Evolutionary conservation across 2,329 filamentous ascomycete genomes (phyloP), one percentile per base, ranked within the genome.

Genomic region (Purpureocillium takamizusanense): DNA sequence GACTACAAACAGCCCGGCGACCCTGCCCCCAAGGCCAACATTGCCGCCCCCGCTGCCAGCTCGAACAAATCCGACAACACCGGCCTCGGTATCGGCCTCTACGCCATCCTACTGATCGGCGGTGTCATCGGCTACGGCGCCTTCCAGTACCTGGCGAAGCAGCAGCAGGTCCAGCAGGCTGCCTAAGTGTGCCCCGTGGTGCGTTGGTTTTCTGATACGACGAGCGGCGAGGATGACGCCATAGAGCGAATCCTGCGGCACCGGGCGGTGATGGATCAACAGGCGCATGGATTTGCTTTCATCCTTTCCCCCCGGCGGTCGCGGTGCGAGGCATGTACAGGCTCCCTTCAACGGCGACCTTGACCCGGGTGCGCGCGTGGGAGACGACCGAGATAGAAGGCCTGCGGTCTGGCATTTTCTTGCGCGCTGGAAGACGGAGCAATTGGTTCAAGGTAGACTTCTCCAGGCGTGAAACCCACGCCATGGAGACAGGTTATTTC

Each of bases 51-150:
- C 43, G 54, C 73, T 39, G 63, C 68, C 50, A 65, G 68, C 46
- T 63, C 69, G 46, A 63, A 66, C 51, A 65, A 63, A 47, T 56
- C 64, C 41, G 65, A 67, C 49, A 57, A 66, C 36, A 62, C 74
- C 38, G 75, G 81, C 50, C 51, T 88, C 42, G 86, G 88, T 54
- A 69, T 94, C 49, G 85, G 81, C 43, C 70, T 94, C 51, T 95
- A 95, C 68, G 84, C 80, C 43, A 52, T 94, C 51, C 63, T 95
- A 53, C 70, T 94, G 50, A 59, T 90, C 49, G 87, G 87, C 52
- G 89, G 82, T 49, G 71, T 78, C 35, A 61, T 78, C 45, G 87
- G 86, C 46, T 97, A 86, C 68, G 76, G 75, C 52, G 85, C 75
- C 53, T 95, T 90, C 74, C 82, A 89, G 65, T 94, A 92, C 71